phyloP scores from a whole-genome alignment of 306 rosid species.

The apple (Malus domestica) region ASM211411v1 NC_041794.1:30673001-30673500 shows the following conservation, averaged over 20 bases:
- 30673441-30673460: too few species aligned
- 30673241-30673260: neutral
- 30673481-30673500: too few species aligned
- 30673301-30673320: neutral
- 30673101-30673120: too few species aligned
- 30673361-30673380: constrained; percentile 2
- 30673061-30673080: too few species aligned
- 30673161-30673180: neutral
- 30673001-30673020: neutral
- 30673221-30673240: neutral
- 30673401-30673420: neutral
- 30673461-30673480: too few species aligned
- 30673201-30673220: neutral
- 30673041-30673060: too few species aligned
- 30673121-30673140: neutral
- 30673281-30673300: neutral
- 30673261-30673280: neutral
- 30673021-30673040: neutral
- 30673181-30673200: neutral
- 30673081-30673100: neutral
- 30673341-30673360: neutral
- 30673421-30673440: neutral
- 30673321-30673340: neutral
- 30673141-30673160: neutral
- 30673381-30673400: neutral